Evolutionary conservation across 208 protist genomes (phyloP).

Genomic region (Leishmania lainsoni): DNA sequence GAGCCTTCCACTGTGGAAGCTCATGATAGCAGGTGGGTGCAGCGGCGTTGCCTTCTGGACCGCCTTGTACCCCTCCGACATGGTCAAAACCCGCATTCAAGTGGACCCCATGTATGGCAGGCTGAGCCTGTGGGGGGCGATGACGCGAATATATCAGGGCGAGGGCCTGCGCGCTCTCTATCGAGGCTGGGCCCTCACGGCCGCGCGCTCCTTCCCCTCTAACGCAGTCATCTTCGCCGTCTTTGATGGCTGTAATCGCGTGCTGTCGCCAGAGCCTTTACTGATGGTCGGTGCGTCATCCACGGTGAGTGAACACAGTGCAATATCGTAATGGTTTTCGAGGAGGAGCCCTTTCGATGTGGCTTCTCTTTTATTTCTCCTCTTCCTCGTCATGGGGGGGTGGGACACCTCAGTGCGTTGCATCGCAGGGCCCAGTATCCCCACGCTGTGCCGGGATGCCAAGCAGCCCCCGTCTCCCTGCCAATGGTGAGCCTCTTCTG

Average conservation of each 20-base stretch:
- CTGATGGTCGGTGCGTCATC: background rate
- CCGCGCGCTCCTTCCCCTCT: slow-evolving; percentile 79
- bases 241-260: slow-evolving; percentile 55
- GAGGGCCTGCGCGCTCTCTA: slow-evolving; percentile 72
- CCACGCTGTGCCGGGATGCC: background rate
- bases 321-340: background rate
- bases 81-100: slow-evolving; percentile 89
- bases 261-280: background rate
- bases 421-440: background rate
- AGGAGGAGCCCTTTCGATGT: background rate
- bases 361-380: background rate
- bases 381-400: background rate
- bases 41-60: slow-evolving; percentile 87
- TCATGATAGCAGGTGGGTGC: slow-evolving; percentile 77
- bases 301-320: background rate
- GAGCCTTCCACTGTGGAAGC: slow-evolving; percentile 47
- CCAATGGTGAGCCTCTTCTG: background rate
- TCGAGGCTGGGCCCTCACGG: slow-evolving; percentile 75
- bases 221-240: slow-evolving; percentile 75
- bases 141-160: slow-evolving; percentile 54
- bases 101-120: slow-evolving; percentile 49
- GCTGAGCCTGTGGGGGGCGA: slow-evolving; percentile 33
- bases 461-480: background rate
- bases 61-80: slow-evolving; percentile 84
- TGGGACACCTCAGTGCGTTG: background rate